A percentile compares a stretch with the other conserved stretches of the same genome.
These are phyloP conservation scores for Spiraea crenata DNA, from an alignment of 331 rosid genomes.

Conservation along the genomic window DNA sequence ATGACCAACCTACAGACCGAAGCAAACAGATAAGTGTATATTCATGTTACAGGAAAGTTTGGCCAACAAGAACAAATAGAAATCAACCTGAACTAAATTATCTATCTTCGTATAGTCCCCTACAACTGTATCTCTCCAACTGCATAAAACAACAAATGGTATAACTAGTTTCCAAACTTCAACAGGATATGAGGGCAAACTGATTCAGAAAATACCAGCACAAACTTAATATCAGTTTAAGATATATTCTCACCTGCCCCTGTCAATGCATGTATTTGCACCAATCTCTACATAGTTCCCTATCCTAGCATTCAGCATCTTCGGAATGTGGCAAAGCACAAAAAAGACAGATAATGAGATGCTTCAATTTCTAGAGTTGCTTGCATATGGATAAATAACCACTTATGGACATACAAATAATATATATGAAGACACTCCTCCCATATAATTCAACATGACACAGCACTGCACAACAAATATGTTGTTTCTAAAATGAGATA, in stretches of 20 bases:
- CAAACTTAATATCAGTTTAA: not conserved
- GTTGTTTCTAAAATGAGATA: not conserved
- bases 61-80: conserved; percentile 10
- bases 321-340: conserved; percentile 18
- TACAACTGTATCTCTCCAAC: conserved; percentile 92
- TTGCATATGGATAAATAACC: not conserved
- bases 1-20: conserved; percentile 72
- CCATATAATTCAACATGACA: not conserved
- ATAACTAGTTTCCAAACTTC: conserved; percentile 18
- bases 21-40: conserved; percentile 25
- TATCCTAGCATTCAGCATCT: conserved; percentile 73
- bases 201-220: conserved; percentile 15
- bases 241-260: conserved; percentile 66
- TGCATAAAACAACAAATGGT: conserved; percentile 36
- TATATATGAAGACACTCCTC: not conserved
- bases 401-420: not conserved
- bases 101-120: conserved; percentile 83
- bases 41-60: not conserved
- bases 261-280: conserved; percentile 85
- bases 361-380: conserved; percentile 4
- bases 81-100: conserved; percentile 88
- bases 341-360: conserved; percentile 22
- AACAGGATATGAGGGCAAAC: conserved; percentile 20
- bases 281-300: conserved; percentile 82
- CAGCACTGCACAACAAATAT: not conserved